phyloP scores from a whole-genome alignment of 1,139 yeast species.

The Suhomyces bolitotheri region DNA sequence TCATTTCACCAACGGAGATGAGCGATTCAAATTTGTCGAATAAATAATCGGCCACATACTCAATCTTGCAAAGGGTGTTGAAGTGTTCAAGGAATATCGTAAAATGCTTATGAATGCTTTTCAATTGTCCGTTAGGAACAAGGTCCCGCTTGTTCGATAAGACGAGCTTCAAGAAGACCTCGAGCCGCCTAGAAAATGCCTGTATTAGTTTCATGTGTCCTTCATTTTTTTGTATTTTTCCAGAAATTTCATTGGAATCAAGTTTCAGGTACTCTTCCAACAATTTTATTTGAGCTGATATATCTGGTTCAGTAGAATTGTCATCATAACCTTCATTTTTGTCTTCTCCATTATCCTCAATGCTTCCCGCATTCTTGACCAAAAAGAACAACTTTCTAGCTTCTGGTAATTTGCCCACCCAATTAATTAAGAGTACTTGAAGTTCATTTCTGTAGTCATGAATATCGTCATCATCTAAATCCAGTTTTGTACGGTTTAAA shows the following conservation, averaged over 20 bases:
- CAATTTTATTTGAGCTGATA: conserved; percentile 12
- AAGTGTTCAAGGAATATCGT: conserved; percentile 29
- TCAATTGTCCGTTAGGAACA: conserved; percentile 1
- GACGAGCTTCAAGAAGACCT: conserved; percentile 12
- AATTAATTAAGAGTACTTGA: conserved; percentile 56
- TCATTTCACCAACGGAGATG: conserved; percentile 21
- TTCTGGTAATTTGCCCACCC: conserved; percentile 54
- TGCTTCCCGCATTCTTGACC: conserved; percentile 25
- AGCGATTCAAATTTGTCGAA: conserved; percentile 30
- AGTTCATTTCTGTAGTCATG: conserved; percentile 57
- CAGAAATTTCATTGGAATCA: conserved; percentile 15
- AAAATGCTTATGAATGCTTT: conserved; percentile 20
- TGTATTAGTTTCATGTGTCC: conserved; percentile 9
- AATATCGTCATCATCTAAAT: conserved; percentile 17
- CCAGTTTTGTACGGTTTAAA: conserved; percentile 25
- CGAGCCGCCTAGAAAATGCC: conserved; percentile 18
- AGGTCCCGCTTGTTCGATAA: conserved; percentile 3
- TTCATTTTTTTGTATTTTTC: conserved; percentile 21
- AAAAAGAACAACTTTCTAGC: conserved; percentile 43
- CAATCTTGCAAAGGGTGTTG: conserved; percentile 35
- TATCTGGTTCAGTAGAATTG: background rate
- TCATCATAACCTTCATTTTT: background rate
- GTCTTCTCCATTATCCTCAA: conserved; percentile 8
- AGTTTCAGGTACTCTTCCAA: conserved; percentile 15
- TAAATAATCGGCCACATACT: conserved; percentile 29